phyloP scores from a whole-genome alignment of 129 eudicot species.

The Apium graveolens region DNA sequence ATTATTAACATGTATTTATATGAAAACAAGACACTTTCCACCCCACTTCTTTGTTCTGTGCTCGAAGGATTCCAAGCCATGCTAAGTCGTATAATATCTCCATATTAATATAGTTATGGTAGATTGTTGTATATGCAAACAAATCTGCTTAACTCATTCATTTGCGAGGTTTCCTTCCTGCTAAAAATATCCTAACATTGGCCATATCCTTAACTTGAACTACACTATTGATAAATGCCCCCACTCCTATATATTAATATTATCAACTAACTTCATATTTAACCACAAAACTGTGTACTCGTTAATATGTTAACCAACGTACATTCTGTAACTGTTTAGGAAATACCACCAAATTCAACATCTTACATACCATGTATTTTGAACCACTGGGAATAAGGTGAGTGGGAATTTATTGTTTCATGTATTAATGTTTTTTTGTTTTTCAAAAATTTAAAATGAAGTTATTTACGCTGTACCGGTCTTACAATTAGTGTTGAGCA shows the following conservation, averaged over 20 bases:
- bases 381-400: not conserved
- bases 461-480: not conserved
- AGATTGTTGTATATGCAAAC: not conserved
- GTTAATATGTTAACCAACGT: not conserved
- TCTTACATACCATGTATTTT: not conserved
- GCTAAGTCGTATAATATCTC: not conserved
- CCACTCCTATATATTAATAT: not conserved
- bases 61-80: not conserved
- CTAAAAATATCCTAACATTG: not conserved
- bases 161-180: not conserved
- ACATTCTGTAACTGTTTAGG: not conserved
- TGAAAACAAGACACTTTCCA: not conserved
- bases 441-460: not conserved
- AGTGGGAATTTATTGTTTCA: not conserved
- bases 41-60: not conserved
- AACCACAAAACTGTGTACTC: not conserved
- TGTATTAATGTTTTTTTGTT: not conserved
- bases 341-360: not conserved
- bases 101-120: not conserved
- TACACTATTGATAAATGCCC: not conserved
- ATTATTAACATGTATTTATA: not conserved
- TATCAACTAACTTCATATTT: not conserved
- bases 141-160: not conserved
- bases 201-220: not conserved
- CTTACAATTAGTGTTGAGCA: not conserved